Conservation (phyloP, 768 basidiomycete species). For the Cubamyces lactineus region DNA sequence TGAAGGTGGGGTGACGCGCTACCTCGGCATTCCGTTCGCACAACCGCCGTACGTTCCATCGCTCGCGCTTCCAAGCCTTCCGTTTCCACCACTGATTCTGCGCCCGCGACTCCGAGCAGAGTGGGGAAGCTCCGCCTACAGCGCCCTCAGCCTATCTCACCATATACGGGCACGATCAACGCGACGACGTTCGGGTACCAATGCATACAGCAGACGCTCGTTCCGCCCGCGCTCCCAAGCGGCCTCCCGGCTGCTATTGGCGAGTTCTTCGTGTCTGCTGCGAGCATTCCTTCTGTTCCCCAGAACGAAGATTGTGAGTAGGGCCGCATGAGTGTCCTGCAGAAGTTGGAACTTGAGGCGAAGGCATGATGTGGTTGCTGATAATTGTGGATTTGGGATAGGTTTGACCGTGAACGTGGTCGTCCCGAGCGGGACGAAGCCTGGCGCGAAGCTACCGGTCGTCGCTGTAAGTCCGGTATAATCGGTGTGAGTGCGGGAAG, state of each 20-base stretch:
- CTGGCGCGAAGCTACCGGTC: constrained; percentile 10
- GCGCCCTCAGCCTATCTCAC: constrained; percentile 17
- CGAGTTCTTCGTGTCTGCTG: not conserved
- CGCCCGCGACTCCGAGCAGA: not conserved
- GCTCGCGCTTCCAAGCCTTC: too few relatives aligned
- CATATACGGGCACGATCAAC: constrained; percentile 16
- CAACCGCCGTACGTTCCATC: constrained; percentile 57
- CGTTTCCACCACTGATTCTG: not conserved
- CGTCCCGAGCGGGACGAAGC: constrained; percentile 42
- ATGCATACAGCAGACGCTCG: constrained; percentile 23
- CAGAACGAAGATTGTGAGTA: constrained; percentile 26
- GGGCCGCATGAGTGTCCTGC: too few relatives aligned
- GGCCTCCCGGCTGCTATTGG: not conserved
- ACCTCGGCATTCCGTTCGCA: constrained; percentile 59
- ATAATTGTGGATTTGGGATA: too few relatives aligned
- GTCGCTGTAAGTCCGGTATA: constrained; percentile 8
- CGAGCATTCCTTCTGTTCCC: not conserved
- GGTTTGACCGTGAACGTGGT: constrained; percentile 61
- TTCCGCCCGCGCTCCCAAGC: not conserved
- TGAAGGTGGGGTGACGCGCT: constrained; percentile 40
- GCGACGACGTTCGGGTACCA: constrained; percentile 26
- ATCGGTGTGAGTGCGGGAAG: too few relatives aligned
- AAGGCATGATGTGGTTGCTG: too few relatives aligned
- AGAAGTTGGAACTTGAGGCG: too few relatives aligned
- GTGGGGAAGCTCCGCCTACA: constrained; percentile 28